Evolutionary conservation across 805 yeast genomes (phyloP).

Genomic region (Ogataea zsoltii): DNA sequence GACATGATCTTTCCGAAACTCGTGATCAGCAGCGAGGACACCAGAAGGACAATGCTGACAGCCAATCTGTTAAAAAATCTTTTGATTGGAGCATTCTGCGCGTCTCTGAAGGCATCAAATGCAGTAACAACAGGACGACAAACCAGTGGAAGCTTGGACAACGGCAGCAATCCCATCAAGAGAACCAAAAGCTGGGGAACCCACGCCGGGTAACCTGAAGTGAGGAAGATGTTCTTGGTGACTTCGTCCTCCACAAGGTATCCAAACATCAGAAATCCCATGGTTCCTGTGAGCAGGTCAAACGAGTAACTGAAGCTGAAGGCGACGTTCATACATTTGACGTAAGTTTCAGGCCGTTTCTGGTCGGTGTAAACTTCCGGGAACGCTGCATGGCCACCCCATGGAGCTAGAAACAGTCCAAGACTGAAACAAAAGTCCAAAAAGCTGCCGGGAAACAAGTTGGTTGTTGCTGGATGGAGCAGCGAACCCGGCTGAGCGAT

Average conservation of each 20-base stretch:
- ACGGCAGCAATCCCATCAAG: constrained; percentile 77
- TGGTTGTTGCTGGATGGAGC: constrained; percentile 60
- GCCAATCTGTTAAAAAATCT: constrained; percentile 36
- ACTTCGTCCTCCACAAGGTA: constrained; percentile 49
- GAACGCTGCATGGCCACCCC: constrained; percentile 84
- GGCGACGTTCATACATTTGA: constrained; percentile 53
- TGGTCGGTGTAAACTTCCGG: constrained; percentile 74
- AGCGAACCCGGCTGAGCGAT: constrained; percentile 73
- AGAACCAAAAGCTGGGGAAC: constrained; percentile 54
- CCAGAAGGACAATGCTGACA: constrained; percentile 59
- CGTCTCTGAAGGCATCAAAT: constrained; percentile 42
- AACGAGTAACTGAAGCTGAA: constrained; percentile 60
- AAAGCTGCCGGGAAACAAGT: constrained; percentile 59
- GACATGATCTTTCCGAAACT: constrained; percentile 83
- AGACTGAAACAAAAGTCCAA: constrained; percentile 56
- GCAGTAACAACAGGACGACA: constrained; percentile 81
- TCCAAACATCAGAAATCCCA: constrained; percentile 68
- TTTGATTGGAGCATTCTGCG: constrained; percentile 3
- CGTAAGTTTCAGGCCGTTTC: constrained; percentile 62
- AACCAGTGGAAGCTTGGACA: constrained; percentile 81
- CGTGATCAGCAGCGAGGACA: constrained; percentile 65
- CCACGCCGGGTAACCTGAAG: constrained; percentile 50
- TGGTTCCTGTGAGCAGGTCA: constrained; percentile 62
- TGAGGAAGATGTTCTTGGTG: constrained; percentile 45
- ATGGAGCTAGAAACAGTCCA: constrained; percentile 75